Base-by-base conservation (phyloP, 305 asterid genomes). In the Solanum hybrid region DNA sequence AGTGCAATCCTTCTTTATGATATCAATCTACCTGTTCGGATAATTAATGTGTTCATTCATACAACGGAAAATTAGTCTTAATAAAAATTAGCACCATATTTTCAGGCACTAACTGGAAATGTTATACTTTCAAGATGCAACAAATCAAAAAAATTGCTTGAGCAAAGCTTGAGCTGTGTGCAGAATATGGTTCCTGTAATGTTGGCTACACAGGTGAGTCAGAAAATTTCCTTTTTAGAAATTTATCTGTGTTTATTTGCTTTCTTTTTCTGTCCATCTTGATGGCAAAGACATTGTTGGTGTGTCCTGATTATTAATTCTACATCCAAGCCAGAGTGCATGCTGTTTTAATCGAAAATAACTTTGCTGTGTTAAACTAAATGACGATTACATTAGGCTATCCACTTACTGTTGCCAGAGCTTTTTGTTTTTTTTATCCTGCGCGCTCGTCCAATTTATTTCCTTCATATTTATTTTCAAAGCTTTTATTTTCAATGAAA, bases 21-120 rank as follows among this genome's bases (percentile, higher is more conserved):
- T 51, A 84, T 24, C 4, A 24, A 36, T 17, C 42, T 29, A 31
- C 40, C 29, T 56, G 42, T 31, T 22, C 11, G 14, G 26, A 84
- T 51, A 84, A 51, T 84, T 84, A 84, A 37, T 84, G 42, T 51
- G 29, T 51, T 51, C 75, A 51, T 84, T 84, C 73, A 84, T 66
- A 51, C 11, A 31, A 84, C 17, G 31, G 42, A 84, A 56, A 51
- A 51, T 19, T 84, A 56, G 75, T 84, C 75, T 51, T 84, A 17
- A 36, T 45, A 34, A 77, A 34, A 77, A 75, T 77, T 71, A 56
- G 51, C 78, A 29, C 7, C 26, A 79, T 86, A 88, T 73, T 34
- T 88, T 87, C 93, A 94, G 96, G 95, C 93, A 87, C 87, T 94
- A 31, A 92, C 93, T 10, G 95, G 95, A 78, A 94, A 93, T 38